These are phyloP conservation scores for Lavandula angustifolia DNA, from an alignment of 257 asterid species.

Conservation along the genomic window DNA sequence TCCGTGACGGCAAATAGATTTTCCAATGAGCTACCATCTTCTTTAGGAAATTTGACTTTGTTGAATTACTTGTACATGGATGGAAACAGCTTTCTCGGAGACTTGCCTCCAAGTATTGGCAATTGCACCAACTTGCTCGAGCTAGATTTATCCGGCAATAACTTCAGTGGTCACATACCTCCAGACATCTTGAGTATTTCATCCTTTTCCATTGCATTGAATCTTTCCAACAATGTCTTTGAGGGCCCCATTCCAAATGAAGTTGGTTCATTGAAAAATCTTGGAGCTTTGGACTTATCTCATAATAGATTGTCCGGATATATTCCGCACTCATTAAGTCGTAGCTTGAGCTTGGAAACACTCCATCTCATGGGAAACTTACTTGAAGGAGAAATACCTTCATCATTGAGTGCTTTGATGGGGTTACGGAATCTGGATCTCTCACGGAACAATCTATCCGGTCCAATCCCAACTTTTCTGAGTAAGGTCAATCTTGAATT, in stretches of 20 bases:
- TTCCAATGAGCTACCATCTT: no score
- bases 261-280: slow-evolving; percentile 13
- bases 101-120: slow-evolving; percentile 25
- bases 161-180: slow-evolving; percentile 22
- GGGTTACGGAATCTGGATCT: slow-evolving; percentile 30
- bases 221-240: slow-evolving; percentile 15
- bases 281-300: slow-evolving; percentile 14
- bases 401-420: slow-evolving; percentile 7
- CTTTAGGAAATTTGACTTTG: no score
- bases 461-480: slow-evolving; percentile 31
- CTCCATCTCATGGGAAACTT: slow-evolving; percentile 22
- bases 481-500: background rate
- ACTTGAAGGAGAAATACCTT: slow-evolving; percentile 34
- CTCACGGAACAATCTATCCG: slow-evolving; percentile 31
- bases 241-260: slow-evolving; percentile 23
- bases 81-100: slow-evolving; percentile 13
- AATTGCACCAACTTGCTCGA: slow-evolving; percentile 13
- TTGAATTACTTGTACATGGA: no score
- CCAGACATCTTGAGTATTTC: slow-evolving; percentile 1
- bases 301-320: slow-evolving; percentile 12
- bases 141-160: slow-evolving; percentile 4
- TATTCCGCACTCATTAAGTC: slow-evolving; percentile 22
- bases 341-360: slow-evolving; percentile 4
- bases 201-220: background rate
- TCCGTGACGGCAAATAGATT: no score